These are phyloP conservation scores for Colletotrichum filicis DNA, from an alignment of 2,329 filamentous ascomycete species.

Conservation along the genomic window DNA sequence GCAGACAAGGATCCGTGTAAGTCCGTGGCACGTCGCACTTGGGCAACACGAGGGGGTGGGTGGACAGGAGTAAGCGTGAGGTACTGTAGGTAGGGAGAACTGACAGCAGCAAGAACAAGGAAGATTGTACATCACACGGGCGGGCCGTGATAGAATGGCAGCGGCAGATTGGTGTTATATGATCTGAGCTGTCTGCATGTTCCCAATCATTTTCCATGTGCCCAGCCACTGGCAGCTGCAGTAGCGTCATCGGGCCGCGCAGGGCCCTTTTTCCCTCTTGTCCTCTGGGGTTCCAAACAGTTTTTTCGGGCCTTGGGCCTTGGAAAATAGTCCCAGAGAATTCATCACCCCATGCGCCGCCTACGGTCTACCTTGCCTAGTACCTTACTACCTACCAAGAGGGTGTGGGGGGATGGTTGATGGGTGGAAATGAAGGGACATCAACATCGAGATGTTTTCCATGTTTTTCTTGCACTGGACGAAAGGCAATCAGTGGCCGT, in stretches of 20 bases:
- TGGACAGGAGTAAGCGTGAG: background rate
- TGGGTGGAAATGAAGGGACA: background rate
- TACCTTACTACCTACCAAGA: background rate
- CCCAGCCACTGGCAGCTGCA: conserved; percentile 35
- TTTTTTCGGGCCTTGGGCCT: background rate
- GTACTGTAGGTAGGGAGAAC: background rate
- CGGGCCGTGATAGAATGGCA: conserved; percentile 11
- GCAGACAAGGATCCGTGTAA: conserved; percentile 31
- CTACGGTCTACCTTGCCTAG: background rate
- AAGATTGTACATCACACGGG: background rate
- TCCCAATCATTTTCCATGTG: background rate
- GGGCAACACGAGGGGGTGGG: background rate
- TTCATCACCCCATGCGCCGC: conserved; percentile 8
- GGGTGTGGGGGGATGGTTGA: conserved; percentile 2
- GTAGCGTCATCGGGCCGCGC: conserved; percentile 34
- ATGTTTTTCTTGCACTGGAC: background rate
- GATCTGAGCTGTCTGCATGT: conserved; percentile 1
- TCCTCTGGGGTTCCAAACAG: background rate
- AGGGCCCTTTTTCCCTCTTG: conserved; percentile 7
- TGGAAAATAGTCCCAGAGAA: conserved; percentile 11
- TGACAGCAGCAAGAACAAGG: conserved; percentile 9
- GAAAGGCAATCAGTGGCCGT: conserved; percentile 8
- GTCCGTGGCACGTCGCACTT: conserved; percentile 26
- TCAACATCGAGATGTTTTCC: conserved; percentile 13
- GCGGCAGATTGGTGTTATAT: conserved; percentile 30